phyloP scores from a whole-genome alignment of 1,139 yeast species.

The Kluyveromyces marxianus region DNA sequence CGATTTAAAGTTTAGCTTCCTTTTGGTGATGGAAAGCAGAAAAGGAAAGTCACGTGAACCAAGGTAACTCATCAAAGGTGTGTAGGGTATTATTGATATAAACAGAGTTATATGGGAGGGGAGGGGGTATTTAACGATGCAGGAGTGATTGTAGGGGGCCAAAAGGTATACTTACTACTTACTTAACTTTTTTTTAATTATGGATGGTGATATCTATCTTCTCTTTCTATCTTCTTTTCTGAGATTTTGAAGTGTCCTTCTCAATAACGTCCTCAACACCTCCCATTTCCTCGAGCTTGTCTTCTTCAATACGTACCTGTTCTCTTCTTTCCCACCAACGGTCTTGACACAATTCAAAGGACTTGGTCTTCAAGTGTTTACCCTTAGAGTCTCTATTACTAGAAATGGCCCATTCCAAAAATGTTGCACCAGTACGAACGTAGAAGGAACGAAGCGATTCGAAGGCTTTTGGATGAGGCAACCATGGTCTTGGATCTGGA shows the following conservation, averaged over 20 bases:
- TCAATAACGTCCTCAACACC: conserved; percentile 91
- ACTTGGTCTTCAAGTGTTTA: conserved; percentile 77
- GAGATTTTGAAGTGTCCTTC: conserved; percentile 47
- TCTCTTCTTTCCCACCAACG: conserved; percentile 99
- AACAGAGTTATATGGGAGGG: too few relatives aligned
- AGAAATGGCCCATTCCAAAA: conserved; percentile 88
- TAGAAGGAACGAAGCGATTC: conserved; percentile 79
- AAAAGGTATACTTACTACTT: too few relatives aligned
- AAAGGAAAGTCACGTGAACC: too few relatives aligned
- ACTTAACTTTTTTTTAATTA: too few relatives aligned
- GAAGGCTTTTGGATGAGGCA: conserved; percentile 96
- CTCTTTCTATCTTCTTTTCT: conserved; percentile 30
- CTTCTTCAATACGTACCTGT: conserved; percentile 81
- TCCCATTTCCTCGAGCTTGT: conserved; percentile 78
- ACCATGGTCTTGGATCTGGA: conserved; percentile 92
- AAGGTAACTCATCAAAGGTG: too few relatives aligned
- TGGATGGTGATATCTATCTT: too few relatives aligned
- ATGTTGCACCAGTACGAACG: conserved; percentile 76
- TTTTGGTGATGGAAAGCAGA: too few relatives aligned
- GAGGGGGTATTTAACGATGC: too few relatives aligned
- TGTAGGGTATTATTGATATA: too few relatives aligned
- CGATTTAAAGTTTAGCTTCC: too few relatives aligned
- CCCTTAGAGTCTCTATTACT: conserved; percentile 84
- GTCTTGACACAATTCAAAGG: conserved; percentile 86
- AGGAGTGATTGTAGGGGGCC: too few relatives aligned